Conservation (phyloP, 2,329 filamentous ascomycete species). For the Fusarium buxicola region DNA sequence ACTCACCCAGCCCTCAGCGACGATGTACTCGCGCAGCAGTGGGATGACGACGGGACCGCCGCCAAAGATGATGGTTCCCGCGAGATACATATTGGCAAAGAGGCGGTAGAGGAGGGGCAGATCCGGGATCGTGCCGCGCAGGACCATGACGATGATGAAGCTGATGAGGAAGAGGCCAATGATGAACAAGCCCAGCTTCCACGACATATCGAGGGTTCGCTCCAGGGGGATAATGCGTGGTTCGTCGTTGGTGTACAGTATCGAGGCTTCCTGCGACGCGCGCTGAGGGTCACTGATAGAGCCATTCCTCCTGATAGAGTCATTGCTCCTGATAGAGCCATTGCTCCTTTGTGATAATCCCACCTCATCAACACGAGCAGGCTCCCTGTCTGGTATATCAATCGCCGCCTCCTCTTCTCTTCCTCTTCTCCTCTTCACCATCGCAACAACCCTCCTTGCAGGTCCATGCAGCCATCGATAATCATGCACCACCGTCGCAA, state of each 20-base stretch:
- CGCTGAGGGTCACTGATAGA: background rate
- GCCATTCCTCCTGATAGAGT: slow-evolving; percentile 12
- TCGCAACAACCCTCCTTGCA: slow-evolving; percentile 4
- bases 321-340: slow-evolving; percentile 9
- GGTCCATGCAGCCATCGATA: slow-evolving; percentile 56
- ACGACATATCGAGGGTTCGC: slow-evolving; percentile 55
- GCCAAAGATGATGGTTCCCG: slow-evolving; percentile 75
- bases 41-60: slow-evolving; percentile 75
- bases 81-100: slow-evolving; percentile 79
- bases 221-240: slow-evolving; percentile 49
- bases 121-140: slow-evolving; percentile 55
- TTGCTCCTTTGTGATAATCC: slow-evolving; percentile 7
- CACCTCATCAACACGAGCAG: background rate
- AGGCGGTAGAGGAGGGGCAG: slow-evolving; percentile 66
- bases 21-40: slow-evolving; percentile 70
- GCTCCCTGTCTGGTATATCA: background rate
- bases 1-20: slow-evolving; percentile 76
- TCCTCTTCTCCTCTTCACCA: slow-evolving; percentile 13
- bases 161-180: slow-evolving; percentile 63
- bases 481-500: background rate
- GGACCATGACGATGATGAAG: slow-evolving; percentile 68
- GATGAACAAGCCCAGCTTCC: slow-evolving; percentile 57
- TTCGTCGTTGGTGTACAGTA: slow-evolving; percentile 45
- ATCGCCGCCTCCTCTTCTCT: background rate
- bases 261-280: background rate